Evolutionary conservation across 1,284 basidiomycete species (phyloP).

Genomic region (Leccinum pachyderme): DNA sequence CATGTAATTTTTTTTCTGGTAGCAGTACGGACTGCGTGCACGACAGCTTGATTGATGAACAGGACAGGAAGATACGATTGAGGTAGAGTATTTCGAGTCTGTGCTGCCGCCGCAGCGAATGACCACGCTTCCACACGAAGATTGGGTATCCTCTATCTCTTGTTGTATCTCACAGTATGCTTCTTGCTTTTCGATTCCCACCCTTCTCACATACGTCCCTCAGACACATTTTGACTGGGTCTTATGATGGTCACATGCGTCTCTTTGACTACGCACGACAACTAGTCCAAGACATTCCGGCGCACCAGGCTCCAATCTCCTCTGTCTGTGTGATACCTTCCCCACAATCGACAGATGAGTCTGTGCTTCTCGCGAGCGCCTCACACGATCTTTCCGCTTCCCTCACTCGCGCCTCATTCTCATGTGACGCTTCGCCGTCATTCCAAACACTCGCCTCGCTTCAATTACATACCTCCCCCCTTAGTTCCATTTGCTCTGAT

Average conservation of each 20-base stretch:
- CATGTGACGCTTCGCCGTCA: conserved; percentile 47
- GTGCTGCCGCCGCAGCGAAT: conserved; percentile 87
- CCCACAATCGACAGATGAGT: conserved; percentile 29
- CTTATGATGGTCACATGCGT: conserved; percentile 78
- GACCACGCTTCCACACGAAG: conserved; percentile 82
- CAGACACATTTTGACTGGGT: conserved; percentile 75
- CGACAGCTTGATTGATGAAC: conserved; percentile 18
- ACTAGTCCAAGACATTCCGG: conserved; percentile 45
- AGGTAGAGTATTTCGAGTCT: conserved; percentile 93
- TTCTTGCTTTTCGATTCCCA: not conserved
- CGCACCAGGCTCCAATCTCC: conserved; percentile 71
- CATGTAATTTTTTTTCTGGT: conserved; percentile 6
- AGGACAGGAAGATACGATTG: conserved; percentile 79
- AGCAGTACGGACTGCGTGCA: not conserved
- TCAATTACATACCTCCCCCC: conserved; percentile 75
- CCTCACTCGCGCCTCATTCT: conserved; percentile 52
- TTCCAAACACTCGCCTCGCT: conserved; percentile 49
- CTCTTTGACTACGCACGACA: conserved; percentile 71
- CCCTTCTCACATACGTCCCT: not conserved
- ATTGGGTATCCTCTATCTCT: conserved; percentile 90
- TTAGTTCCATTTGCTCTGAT: conserved; percentile 67
- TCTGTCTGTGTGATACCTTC: conserved; percentile 62
- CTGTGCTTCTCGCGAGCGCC: conserved; percentile 68
- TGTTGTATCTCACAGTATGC: conserved; percentile 67
- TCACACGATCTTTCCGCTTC: conserved; percentile 82